These are phyloP conservation scores for Metarhizium brunneum DNA, from an alignment of 2,329 filamentous ascomycete genomes.

Conservation along the genomic window DNA sequence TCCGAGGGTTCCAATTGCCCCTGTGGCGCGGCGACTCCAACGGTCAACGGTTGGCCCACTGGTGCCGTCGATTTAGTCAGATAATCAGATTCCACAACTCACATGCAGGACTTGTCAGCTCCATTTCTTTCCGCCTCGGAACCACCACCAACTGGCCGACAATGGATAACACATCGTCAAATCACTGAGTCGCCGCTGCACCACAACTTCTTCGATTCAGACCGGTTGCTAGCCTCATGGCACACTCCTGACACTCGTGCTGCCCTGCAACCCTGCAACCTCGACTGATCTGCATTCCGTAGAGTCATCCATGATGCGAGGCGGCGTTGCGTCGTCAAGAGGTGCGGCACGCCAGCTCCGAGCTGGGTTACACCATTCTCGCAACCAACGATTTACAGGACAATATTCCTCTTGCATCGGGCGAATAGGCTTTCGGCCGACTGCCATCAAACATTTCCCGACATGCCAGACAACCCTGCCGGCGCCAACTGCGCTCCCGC, in stretches of 20 bases:
- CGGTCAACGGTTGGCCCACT: not conserved
- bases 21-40: not conserved
- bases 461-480: not conserved
- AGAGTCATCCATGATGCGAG: conserved; percentile 9
- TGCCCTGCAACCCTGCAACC: not conserved
- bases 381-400: conserved; percentile 1
- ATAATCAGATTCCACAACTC: not conserved
- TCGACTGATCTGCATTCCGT: not conserved
- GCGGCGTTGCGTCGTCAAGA: conserved; percentile 5
- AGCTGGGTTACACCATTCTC: conserved; percentile 5
- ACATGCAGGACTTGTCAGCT: not conserved
- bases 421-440: not conserved
- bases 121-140: not conserved
- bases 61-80: not conserved
- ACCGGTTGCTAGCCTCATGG: not conserved
- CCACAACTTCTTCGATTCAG: not conserved
- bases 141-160: not conserved
- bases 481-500: not conserved
- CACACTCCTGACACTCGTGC: not conserved
- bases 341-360: conserved; percentile 10
- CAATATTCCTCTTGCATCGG: conserved; percentile 1
- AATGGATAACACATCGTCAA: not conserved
- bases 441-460: not conserved
- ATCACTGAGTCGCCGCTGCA: not conserved
- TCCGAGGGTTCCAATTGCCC: not conserved